Conservation (phyloP, 257 asterid genomes). For the Solanum dulcamara region DNA sequence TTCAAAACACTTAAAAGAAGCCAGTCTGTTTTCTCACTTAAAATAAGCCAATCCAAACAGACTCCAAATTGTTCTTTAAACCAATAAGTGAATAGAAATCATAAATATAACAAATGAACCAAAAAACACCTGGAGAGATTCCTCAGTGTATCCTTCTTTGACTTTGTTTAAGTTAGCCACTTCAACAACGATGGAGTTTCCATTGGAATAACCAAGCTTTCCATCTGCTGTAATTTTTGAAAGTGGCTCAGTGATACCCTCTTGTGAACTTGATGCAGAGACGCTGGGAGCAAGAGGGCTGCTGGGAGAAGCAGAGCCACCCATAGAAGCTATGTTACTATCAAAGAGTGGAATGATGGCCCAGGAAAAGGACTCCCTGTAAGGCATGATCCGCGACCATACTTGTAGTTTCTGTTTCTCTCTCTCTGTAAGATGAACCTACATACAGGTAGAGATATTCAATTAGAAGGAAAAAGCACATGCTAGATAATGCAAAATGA, state of each 20-base stretch:
- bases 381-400: constrained; percentile 97
- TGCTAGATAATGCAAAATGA: not conserved
- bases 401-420: constrained; percentile 97
- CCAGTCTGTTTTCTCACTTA: not conserved
- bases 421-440: constrained; percentile 92
- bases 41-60: not conserved
- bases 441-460: constrained; percentile 2
- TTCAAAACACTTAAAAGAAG: not conserved
- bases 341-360: constrained; percentile 96
- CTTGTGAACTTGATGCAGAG: constrained; percentile 65
- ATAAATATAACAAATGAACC: not conserved
- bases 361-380: constrained; percentile 94
- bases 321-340: constrained; percentile 64
- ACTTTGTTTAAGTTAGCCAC: constrained; percentile 97
- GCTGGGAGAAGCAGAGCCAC: constrained; percentile 90
- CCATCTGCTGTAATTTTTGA: constrained; percentile 83
- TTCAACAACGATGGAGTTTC: constrained; percentile 88
- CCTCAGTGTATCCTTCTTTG: constrained; percentile 96
- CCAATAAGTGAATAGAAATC: not conserved
- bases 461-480: not conserved
- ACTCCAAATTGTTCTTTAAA: not conserved
- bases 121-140: constrained; percentile 77
- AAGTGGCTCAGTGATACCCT: constrained; percentile 59
- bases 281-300: constrained; percentile 82
- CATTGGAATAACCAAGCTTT: constrained; percentile 77